Conservation (phyloP, 257 asterid species). For the Solanum medicagineum region DNA sequence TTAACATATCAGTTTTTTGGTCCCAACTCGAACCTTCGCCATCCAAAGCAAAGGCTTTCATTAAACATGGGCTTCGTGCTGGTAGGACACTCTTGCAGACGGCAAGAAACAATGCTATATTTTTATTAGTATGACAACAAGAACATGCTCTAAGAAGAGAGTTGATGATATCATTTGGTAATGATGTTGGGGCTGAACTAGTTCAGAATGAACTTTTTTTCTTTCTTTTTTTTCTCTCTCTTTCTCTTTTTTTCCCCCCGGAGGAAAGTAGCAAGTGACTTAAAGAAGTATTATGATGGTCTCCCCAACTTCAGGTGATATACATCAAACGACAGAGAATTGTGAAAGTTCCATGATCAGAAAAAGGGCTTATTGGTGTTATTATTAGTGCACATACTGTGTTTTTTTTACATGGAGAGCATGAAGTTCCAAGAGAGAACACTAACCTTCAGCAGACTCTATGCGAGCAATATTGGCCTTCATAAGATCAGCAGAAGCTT, state of each 20-base stretch:
- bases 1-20: no score
- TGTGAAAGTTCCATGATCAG: background rate
- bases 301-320: background rate
- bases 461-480: conserved; percentile 85
- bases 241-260: background rate
- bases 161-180: background rate
- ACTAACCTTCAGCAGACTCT: conserved; percentile 70
- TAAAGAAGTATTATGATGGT: background rate
- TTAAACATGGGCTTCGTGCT: no score
- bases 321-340: background rate
- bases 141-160: background rate
- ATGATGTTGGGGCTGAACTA: background rate
- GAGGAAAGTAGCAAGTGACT: background rate
- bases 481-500: conserved; percentile 82
- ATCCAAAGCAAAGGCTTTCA: no score
- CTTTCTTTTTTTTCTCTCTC: background rate
- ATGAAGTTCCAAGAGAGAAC: background rate
- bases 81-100: no score
- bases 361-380: background rate
- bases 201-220: background rate
- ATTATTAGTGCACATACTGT: background rate
- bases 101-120: background rate
- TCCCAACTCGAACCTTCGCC: no score
- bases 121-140: background rate
- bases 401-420: background rate